These are phyloP conservation scores for Lepidium didymum DNA, from an alignment of 345 rosid species.

Conservation along the genomic window DNA sequence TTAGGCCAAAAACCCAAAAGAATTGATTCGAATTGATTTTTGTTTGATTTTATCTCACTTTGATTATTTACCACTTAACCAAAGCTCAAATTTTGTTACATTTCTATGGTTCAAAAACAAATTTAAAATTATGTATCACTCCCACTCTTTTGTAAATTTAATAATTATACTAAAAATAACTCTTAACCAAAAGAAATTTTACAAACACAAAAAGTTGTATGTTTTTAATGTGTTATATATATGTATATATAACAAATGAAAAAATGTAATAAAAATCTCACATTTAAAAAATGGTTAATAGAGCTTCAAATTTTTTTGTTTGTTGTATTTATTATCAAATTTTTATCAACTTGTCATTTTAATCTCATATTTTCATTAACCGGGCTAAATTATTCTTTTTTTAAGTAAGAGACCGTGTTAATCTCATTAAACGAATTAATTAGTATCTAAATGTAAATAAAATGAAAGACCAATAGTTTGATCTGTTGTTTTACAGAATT, in stretches of 20 bases:
- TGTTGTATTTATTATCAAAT: too few relatives aligned
- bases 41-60: background rate
- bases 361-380: too few relatives aligned
- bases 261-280: too few relatives aligned
- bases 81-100: background rate
- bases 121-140: background rate
- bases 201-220: background rate
- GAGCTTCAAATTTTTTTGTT: too few relatives aligned
- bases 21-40: background rate
- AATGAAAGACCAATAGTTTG: background rate
- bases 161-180: background rate
- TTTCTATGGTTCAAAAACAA: background rate
- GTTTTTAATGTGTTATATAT: too few relatives aligned
- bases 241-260: too few relatives aligned
- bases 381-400: too few relatives aligned
- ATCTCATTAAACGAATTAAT: background rate
- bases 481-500: background rate
- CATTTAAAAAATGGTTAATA: too few relatives aligned
- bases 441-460: background rate
- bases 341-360: too few relatives aligned
- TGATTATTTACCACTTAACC: background rate
- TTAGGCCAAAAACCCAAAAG: background rate
- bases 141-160: background rate
- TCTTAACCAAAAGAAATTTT: background rate
- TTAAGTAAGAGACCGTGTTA: too few relatives aligned